A percentile compares a stretch with the other conserved stretches of the same genome.
phyloP scores from a whole-genome alignment of 371 early-diverging fungal genomes.

The Mucor velutinosus region DNA sequence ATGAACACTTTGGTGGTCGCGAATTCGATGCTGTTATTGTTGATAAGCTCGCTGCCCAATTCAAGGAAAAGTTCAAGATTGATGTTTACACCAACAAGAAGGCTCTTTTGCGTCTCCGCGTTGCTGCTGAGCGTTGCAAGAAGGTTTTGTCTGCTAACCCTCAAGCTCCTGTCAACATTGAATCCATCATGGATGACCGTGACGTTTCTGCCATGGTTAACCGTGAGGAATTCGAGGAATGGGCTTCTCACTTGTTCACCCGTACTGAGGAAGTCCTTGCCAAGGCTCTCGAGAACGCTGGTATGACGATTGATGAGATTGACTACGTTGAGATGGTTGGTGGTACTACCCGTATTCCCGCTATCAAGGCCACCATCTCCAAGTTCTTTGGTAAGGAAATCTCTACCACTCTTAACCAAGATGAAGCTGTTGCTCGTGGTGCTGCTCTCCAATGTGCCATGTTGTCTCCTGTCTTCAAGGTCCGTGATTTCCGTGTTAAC shows the following conservation, averaged over 20 bases:
- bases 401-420: constrained; percentile 94
- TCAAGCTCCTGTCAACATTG: constrained; percentile 90
- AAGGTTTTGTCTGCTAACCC: constrained; percentile 95
- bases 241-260: constrained; percentile 73
- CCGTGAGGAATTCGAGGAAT: constrained; percentile 85
- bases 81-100: constrained; percentile 89
- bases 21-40: constrained; percentile 91
- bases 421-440: constrained; percentile 96
- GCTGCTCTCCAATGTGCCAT: constrained; percentile 97
- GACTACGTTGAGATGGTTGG: constrained; percentile 94
- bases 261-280: constrained; percentile 75
- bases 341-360: constrained; percentile 93
- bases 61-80: constrained; percentile 94
- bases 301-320: constrained; percentile 78
- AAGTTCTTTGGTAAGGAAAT: constrained; percentile 85
- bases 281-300: constrained; percentile 82
- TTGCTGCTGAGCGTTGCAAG: constrained; percentile 94
- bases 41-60: constrained; percentile 83
- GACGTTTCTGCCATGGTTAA: constrained; percentile 85
- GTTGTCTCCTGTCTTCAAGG: constrained; percentile 96
- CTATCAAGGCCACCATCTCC: constrained; percentile 86
- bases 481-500: constrained; percentile 91
- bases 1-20: constrained; percentile 94
- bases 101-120: constrained; percentile 90
- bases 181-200: constrained; percentile 93